Evolutionary conservation across 2,329 filamentous ascomycete genomes (phyloP).

Genomic region (Sporothrix schenckii): DNA sequence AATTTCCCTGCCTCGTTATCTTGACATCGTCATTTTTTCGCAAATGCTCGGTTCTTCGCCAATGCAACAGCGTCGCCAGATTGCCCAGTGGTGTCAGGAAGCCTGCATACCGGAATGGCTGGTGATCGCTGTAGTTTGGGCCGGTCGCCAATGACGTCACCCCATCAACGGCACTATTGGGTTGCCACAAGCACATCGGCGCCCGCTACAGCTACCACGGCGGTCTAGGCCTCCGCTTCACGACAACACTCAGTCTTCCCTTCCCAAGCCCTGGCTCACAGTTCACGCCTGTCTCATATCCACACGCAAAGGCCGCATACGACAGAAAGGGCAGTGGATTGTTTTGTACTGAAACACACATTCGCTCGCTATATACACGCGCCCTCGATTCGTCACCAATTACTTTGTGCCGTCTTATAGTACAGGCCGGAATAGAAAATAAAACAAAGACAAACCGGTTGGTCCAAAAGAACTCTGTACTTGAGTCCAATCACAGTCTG

Average conservation of each 20-base stretch:
- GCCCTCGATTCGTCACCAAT: background rate
- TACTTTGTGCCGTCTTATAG: background rate
- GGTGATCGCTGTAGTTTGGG: background rate
- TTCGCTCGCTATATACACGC: constrained; percentile 5
- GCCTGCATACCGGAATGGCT: background rate
- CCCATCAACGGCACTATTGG: background rate
- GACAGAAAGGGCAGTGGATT: too few species aligned
- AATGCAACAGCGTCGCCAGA: constrained; percentile 2
- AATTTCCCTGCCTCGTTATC: background rate
- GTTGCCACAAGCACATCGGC: background rate
- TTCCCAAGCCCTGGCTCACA: background rate
- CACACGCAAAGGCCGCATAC: background rate
- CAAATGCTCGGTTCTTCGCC: background rate
- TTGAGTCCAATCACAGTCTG: background rate
- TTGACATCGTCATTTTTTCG: background rate
- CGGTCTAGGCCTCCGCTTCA: background rate
- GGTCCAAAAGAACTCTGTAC: background rate
- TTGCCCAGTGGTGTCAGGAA: background rate
- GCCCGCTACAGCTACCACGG: background rate
- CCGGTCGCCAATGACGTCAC: constrained; percentile 16
- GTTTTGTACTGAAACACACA: background rate
- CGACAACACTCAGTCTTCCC: background rate
- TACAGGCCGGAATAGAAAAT: background rate
- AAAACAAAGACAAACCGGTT: background rate
- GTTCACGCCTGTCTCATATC: background rate